Percentiles rank a stretch among this genome's conserved stretches.
Conservation (phyloP, 306 rosid genomes). For the Quercus dentata region DNA sequence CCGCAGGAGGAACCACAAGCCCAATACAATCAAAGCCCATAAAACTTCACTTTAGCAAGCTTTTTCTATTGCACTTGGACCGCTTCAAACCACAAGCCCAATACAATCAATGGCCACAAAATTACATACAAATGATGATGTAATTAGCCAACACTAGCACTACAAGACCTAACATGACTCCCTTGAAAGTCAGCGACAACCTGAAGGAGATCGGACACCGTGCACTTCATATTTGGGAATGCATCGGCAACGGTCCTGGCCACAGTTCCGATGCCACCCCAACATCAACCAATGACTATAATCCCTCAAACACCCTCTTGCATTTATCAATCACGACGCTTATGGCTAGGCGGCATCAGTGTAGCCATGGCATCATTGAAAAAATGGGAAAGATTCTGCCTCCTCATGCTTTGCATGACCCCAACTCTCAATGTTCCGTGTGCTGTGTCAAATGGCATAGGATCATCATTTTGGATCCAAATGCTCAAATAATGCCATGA, state of each 20-base stretch:
- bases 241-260: slow-evolving; percentile 18
- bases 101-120: no score
- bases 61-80: no score
- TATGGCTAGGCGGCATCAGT: not conserved
- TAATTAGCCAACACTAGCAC: no score
- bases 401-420: not conserved
- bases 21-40: no score
- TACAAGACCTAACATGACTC: not conserved
- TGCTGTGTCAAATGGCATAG: slow-evolving; percentile 5
- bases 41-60: no score
- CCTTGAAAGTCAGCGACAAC: not conserved
- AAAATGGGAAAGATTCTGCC: not conserved
- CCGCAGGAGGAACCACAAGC: no score
- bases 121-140: no score
- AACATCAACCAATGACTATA: slow-evolving; percentile 30
- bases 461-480: slow-evolving; percentile 5
- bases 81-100: no score
- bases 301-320: slow-evolving; percentile 23
- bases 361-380: not conserved
- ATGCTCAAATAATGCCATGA: slow-evolving; percentile 2
- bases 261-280: slow-evolving; percentile 29
- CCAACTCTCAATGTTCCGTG: slow-evolving; percentile 3
- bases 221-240: slow-evolving; percentile 23
- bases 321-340: not conserved
- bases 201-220: not conserved